Conservation (phyloP, 1,284 basidiomycete genomes). For the Dichomitus squalens region DNA sequence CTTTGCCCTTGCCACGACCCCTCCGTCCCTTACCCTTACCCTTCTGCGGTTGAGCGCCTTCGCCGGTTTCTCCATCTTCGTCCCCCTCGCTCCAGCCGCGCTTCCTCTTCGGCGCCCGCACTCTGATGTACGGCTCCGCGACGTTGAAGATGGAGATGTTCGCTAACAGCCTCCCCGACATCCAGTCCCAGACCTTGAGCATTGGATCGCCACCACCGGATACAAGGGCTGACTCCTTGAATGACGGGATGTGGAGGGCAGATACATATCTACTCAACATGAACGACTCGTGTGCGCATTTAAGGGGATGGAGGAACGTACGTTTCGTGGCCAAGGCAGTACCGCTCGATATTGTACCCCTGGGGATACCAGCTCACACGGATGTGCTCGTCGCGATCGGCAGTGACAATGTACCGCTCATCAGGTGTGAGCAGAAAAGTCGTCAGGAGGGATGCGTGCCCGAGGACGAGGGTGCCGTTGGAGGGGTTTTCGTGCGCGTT, state of each 20-base stretch:
- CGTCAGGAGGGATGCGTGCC: slow-evolving; percentile 86
- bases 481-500: slow-evolving; percentile 75
- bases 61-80: slow-evolving; percentile 35
- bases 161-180: slow-evolving; percentile 53
- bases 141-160: slow-evolving; percentile 57
- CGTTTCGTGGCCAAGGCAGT: slow-evolving; percentile 84
- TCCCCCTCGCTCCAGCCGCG: slow-evolving; percentile 40
- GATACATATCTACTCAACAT: slow-evolving; percentile 72
- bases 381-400: slow-evolving; percentile 93
- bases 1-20: slow-evolving; percentile 27
- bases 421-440: slow-evolving; percentile 67
- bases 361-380: slow-evolving; percentile 88
- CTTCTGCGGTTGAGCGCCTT: slow-evolving; percentile 20
- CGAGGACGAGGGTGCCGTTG: slow-evolving; percentile 75
- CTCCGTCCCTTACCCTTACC: slow-evolving; percentile 30
- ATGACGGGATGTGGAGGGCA: slow-evolving; percentile 69
- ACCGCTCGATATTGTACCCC: slow-evolving; percentile 82
- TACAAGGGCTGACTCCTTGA: slow-evolving; percentile 55
- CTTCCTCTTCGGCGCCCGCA: slow-evolving; percentile 45
- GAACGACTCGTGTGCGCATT: background rate
- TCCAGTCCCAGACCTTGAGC: slow-evolving; percentile 84
- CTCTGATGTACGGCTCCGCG: slow-evolving; percentile 65
- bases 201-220: slow-evolving; percentile 87
- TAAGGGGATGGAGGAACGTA: slow-evolving; percentile 40
- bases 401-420: slow-evolving; percentile 78